Conservation (phyloP, 2,329 filamentous ascomycete species). For the Huntiella bhutanensis region DNA sequence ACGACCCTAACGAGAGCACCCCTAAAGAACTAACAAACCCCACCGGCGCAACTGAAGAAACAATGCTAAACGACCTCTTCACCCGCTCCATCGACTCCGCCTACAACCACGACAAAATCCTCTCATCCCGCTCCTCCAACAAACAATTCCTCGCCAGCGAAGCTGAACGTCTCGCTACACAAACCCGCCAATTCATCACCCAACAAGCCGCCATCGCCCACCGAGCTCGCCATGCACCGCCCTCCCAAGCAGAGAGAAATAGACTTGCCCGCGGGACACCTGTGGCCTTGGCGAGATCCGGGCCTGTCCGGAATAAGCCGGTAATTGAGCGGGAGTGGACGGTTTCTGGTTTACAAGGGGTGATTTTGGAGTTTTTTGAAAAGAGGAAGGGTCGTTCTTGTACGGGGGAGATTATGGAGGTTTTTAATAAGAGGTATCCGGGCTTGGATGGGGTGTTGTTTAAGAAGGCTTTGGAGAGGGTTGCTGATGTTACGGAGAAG, state of each 20-base stretch:
- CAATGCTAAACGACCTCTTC: conserved; percentile 79
- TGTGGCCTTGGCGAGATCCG: conserved; percentile 8
- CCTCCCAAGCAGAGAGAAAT: conserved; percentile 49
- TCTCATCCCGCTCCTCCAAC: conserved; percentile 62
- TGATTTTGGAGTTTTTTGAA: conserved; percentile 44
- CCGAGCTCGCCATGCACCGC: conserved; percentile 34
- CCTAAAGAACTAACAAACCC: conserved; percentile 17
- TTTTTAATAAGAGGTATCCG: conserved; percentile 11
- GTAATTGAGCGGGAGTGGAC: conserved; percentile 10
- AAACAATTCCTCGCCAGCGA: conserved; percentile 62
- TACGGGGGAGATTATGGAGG: conserved; percentile 33
- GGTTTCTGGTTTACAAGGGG: conserved; percentile 2
- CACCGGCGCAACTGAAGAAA: conserved; percentile 32
- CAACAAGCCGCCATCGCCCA: conserved; percentile 43
- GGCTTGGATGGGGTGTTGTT: conserved; percentile 27
- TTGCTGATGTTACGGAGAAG: conserved; percentile 50
- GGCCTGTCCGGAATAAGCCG: conserved; percentile 27
- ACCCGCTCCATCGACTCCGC: conserved; percentile 76
- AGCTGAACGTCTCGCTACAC: conserved; percentile 11
- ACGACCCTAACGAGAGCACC: conserved; percentile 20
- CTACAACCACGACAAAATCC: conserved; percentile 80
- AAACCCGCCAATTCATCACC: conserved; percentile 11
- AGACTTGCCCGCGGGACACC: conserved; percentile 28
- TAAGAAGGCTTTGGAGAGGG: conserved; percentile 56
- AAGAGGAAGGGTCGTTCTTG: conserved; percentile 54